A percentile compares a stretch with the other conserved stretches of the same genome.
Evolutionary conservation across 1,139 yeast genomes (phyloP).

Genomic region (Candida sp.): DNA sequence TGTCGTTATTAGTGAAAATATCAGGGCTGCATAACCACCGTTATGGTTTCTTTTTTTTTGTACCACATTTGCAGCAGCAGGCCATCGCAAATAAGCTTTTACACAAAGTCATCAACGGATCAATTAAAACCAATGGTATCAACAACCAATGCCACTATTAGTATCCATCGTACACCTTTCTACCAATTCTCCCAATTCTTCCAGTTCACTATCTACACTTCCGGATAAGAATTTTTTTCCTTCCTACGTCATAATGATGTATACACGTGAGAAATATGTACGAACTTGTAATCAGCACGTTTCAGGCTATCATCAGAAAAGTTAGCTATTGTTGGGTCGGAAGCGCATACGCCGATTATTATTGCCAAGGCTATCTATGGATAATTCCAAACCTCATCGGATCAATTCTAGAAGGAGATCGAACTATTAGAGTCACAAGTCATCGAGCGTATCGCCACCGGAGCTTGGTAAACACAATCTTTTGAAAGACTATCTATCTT

Average conservation of each 20-base stretch:
- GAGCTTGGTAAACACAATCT: no score
- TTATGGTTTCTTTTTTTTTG: no score
- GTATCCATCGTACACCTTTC: no score
- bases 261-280: not conserved
- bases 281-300: not conserved
- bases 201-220: no score
- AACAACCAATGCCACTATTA: no score
- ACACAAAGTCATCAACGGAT: not conserved
- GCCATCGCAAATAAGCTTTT: not conserved
- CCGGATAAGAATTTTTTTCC: not conserved
- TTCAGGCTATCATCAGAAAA: not conserved
- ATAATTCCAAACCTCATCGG: no score
- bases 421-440: no score
- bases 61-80: not conserved
- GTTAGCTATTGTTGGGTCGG: not conserved
- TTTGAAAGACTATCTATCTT: no score
- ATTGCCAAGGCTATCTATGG: not conserved
- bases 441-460: no score
- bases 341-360: not conserved
- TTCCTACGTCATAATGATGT: not conserved
- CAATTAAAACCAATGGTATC: no score
- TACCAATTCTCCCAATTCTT: no score
- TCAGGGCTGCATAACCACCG: not conserved
- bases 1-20: not conserved
- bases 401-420: no score